phyloP scores from a whole-genome alignment of 345 rosid genomes.

The Lepidium aucheri region DNA sequence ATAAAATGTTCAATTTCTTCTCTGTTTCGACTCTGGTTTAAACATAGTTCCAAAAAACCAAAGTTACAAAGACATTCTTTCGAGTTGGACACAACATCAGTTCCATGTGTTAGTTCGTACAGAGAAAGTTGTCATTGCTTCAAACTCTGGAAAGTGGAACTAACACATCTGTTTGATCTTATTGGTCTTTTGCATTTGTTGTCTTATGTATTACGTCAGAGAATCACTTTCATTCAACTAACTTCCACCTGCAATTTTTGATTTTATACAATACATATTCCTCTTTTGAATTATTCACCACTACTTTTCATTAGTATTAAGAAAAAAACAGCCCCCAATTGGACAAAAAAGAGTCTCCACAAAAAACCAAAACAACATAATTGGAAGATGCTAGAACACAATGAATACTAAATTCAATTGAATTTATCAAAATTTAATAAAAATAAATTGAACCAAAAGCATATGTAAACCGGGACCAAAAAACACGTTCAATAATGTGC shows the following conservation, averaged over 20 bases:
- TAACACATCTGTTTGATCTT: background rate
- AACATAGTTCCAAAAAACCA: conserved; percentile 6
- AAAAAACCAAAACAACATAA: too few relatives aligned
- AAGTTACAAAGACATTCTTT: background rate
- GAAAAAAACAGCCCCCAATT: background rate
- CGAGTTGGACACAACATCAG: background rate
- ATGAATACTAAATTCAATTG: too few relatives aligned
- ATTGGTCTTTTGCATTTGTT: background rate
- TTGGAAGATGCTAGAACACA: too few relatives aligned
- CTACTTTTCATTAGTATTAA: background rate
- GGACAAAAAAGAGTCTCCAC: too few relatives aligned
- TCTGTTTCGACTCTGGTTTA: background rate
- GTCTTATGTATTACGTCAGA: background rate
- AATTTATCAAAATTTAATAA: too few relatives aligned
- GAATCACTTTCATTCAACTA: conserved; percentile 20
- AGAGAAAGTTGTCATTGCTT: conserved; percentile 19
- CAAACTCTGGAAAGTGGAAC: conserved; percentile 13
- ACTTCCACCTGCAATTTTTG: background rate
- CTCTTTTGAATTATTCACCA: background rate
- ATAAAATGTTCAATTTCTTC: conserved; percentile 11
- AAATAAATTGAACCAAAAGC: background rate
- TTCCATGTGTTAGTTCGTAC: background rate
- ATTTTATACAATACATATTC: background rate
- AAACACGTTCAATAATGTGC: background rate
- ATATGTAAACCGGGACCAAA: background rate